Evolutionary conservation across 1,284 basidiomycete species (phyloP), one percentile per base, ranked within the genome.

Genomic region (Trichosporon sp.): DNA sequence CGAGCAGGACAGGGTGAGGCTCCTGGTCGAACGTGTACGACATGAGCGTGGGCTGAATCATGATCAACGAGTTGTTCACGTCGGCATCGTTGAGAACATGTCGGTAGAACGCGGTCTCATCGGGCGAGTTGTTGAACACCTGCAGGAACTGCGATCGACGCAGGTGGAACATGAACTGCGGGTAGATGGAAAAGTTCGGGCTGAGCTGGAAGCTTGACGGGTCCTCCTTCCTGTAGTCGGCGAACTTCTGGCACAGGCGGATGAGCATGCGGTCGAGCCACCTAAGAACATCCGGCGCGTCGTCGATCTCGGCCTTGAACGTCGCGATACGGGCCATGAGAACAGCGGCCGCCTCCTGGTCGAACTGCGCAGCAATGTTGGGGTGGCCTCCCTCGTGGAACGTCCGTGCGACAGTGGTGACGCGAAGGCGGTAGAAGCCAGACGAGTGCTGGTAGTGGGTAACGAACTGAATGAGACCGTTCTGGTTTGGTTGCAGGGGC

Each of bases 121-220:
- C 95, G 6, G 95, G 95, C 84, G 92, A 96, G 84, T 98, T 99
- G 83, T 99, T 99, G 82, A 99, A 99, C 62, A 99, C 95, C 82
- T 99, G 96, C 79, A 99, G 84, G 85, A 99, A 99, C 82, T 99
- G 95, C 84, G 91, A 93, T 77, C 96, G 84, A 64, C 96, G 86
- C 66, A 99, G 82, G 81, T 99, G 96, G 89, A 99, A 99, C 96
- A 99, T 99, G 84, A 99, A 99, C 80, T 99, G 96, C 33, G 96
- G 96, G 81, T 99, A 99, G 75, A 99, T 99, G 79, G 91, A 93
- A 81, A 99, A 99, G 81, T 95, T 95, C 74, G 97, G 94, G 66
- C 88, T 85, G 70, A 99, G 84, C 69, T 94, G 85, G 86, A 99
- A 99, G 79, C 89, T 92, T 58, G 89, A 87, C 4, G 95, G 92